These are phyloP conservation scores for Medicago ruthenica DNA, from an alignment of 306 rosid species.

Conservation along the genomic window DNA sequence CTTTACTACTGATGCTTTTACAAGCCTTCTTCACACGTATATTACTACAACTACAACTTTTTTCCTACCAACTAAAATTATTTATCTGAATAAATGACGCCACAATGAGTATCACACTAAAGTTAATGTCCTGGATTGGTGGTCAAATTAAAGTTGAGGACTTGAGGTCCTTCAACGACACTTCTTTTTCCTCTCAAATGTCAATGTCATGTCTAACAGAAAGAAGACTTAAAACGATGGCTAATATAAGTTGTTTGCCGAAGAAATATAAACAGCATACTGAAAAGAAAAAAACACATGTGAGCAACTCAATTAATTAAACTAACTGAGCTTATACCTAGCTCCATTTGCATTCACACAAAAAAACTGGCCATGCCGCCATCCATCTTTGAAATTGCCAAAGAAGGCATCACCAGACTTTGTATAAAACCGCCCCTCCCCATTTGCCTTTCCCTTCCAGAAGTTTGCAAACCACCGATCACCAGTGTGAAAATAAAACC, in stretches of 20 bases:
- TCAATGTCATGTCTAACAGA: slow-evolving; percentile 27
- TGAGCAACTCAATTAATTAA: neutral
- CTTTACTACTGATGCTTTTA: neutral
- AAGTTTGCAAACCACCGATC: slow-evolving; percentile 96
- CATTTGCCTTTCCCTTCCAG: slow-evolving; percentile 99
- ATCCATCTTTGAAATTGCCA: slow-evolving; percentile 86
- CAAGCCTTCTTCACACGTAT: neutral
- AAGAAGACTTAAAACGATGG: slow-evolving; percentile 25
- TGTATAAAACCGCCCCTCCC: slow-evolving; percentile 93
- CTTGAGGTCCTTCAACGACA: slow-evolving; percentile 18
- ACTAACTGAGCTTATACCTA: slow-evolving; percentile 53
- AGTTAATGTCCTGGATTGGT: neutral
- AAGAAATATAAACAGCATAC: slow-evolving; percentile 34
- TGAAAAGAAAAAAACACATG: neutral
- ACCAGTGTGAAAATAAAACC: slow-evolving; percentile 91
- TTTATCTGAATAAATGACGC: neutral
- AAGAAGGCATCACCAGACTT: slow-evolving; percentile 85
- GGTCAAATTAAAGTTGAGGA: slow-evolving; percentile 3
- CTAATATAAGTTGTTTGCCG: slow-evolving; percentile 19
- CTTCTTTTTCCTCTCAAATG: neutral
- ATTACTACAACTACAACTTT: neutral
- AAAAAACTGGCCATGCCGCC: slow-evolving; percentile 89
- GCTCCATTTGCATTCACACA: slow-evolving; percentile 78
- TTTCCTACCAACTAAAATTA: neutral
- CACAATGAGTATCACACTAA: neutral